phyloP scores from a whole-genome alignment of 768 basidiomycete genomes.

The Lactarius sp. region DNA sequence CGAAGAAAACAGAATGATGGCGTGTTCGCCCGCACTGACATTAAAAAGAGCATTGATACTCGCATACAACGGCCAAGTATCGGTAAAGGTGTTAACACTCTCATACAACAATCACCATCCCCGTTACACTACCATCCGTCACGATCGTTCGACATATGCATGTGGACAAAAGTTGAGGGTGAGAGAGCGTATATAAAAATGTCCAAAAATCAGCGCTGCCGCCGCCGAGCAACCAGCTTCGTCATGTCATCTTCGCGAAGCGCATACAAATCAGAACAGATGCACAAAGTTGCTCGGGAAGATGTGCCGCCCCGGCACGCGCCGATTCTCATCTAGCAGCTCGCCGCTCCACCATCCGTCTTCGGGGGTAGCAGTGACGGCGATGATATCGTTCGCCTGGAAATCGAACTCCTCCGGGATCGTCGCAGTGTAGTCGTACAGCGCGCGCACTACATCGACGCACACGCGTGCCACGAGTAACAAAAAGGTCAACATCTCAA shows the following conservation, averaged over 20 bases:
- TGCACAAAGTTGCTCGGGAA: conserved; percentile 90
- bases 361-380: conserved; percentile 88
- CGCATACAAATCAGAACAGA: conserved; percentile 47
- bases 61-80: neutral
- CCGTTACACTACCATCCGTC: neutral
- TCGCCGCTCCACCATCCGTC: conserved; percentile 99
- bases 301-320: conserved; percentile 66
- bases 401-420: conserved; percentile 96
- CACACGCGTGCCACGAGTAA: neutral
- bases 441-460: conserved; percentile 63
- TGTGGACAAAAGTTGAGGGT: neutral
- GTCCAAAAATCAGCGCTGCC: neutral
- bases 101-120: conserved; percentile 10
- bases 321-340: conserved; percentile 67
- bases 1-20: neutral
- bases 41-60: conserved; percentile 1
- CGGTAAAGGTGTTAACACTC: neutral
- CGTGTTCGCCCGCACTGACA: neutral
- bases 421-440: conserved; percentile 81
- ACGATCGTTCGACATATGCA: neutral
- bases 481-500: conserved; percentile 4
- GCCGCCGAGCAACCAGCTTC: neutral
- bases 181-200: conserved; percentile 5
- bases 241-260: neutral
- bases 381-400: conserved; percentile 91